Base-by-base conservation (phyloP, 768 basidiomycete species). In the Polyporus arcularius region DNA sequence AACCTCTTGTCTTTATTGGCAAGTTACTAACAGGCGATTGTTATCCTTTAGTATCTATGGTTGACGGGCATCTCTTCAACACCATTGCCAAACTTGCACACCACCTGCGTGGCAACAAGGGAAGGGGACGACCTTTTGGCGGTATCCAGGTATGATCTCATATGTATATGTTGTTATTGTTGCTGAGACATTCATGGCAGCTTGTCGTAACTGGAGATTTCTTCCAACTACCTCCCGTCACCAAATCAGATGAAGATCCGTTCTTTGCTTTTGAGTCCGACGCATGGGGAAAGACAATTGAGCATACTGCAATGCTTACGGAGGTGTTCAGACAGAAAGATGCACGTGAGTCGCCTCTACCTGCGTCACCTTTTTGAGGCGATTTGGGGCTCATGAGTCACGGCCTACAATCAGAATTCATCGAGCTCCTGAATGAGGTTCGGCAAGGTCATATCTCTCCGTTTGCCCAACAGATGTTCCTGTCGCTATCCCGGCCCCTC, bases 261-360 rank as follows among this genome's bases (percentile, higher is more conserved):
- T 82, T 82, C 63, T 90, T 90, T 63, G 85, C 84, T 0, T 90
- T 90, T 67, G 85, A 90, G 65, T 84, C 85, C 16, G 72, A 78
- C 41, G 73, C 75, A 28, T 87, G 86, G 86, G 76, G 79, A 49
- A 71, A 77, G 18, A 82, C 85, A 60, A 76, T 86, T 49, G 78
- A 84, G 50, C 74, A 78, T 51, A 89, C 84, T 1, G 80, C 90
- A 58, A 87, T 82, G 53, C 77, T 93, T 3, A 85, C 80, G 4
- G 83, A 88, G 64, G 90, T 92, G 4, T 92, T 88, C 72, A 74
- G 90, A 28, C 90, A 92, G 70, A 89, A 86, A 55, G 89, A 90
- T 68, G 78, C 82, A 46, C 73, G 89, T 89, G 63, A 63, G 84
- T 73, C 10, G 5, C 55, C n/a, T n/a, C n/a, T n/a, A n/a, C n/a